These are phyloP conservation scores for Neurospora pannonica DNA, from an alignment of 495 filamentous ascomycete species.

Conservation along the genomic window DNA sequence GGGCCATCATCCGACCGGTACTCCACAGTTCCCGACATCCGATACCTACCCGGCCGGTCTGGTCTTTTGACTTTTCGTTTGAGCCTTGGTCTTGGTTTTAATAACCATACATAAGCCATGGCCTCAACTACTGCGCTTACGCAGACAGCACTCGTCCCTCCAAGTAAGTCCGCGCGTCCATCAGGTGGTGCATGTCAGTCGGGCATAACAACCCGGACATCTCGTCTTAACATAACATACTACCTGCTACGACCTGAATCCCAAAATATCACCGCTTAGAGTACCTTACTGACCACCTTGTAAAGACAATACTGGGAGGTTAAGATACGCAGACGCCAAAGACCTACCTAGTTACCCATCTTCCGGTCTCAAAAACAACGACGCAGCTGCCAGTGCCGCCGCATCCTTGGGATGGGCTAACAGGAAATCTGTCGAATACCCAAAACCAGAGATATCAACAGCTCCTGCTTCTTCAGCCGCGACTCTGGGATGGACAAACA, in stretches of 20 bases:
- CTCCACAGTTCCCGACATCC: neutral
- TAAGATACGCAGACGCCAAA: conserved; percentile 57
- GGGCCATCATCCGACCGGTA: neutral
- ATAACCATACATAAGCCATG: neutral
- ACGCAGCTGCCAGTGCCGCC: conserved; percentile 62
- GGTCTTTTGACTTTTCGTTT: neutral
- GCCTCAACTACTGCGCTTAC: neutral
- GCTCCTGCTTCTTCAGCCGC: conserved; percentile 61
- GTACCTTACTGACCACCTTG: neutral
- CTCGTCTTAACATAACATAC: neutral
- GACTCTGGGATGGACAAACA: conserved; percentile 60
- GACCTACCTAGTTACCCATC: conserved; percentile 61
- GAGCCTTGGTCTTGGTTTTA: neutral
- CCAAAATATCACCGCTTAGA: neutral
- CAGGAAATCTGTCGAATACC: conserved; percentile 48
- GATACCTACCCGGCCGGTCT: neutral
- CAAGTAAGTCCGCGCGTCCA: neutral
- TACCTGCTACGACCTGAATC: neutral
- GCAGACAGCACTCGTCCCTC: neutral
- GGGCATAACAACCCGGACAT: neutral
- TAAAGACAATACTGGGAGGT: conserved; percentile 39
- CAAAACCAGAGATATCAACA: conserved; percentile 43
- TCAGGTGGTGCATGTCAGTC: neutral
- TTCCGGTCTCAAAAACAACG: conserved; percentile 50
- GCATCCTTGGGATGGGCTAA: conserved; percentile 64